Conservation (phyloP, 768 basidiomycete species). For the Termitomyces titanicus region DNA sequence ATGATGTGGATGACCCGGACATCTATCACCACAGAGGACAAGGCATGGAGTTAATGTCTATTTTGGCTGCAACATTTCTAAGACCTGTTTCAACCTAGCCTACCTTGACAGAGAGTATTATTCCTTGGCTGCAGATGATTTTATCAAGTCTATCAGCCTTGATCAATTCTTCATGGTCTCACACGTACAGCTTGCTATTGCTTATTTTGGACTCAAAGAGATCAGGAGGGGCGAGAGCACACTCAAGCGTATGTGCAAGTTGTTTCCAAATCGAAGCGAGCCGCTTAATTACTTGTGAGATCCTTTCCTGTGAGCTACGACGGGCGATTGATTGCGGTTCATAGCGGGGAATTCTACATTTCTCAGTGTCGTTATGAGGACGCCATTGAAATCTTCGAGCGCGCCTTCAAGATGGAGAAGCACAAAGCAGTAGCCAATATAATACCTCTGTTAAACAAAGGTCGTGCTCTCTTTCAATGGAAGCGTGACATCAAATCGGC, state of each 20-base stretch:
- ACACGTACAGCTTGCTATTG: constrained; percentile 94
- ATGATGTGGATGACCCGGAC: constrained; percentile 84
- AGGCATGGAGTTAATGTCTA: constrained; percentile 49
- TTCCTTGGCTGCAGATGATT: constrained; percentile 81
- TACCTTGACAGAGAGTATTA: constrained; percentile 86
- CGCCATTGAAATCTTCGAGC: constrained; percentile 89
- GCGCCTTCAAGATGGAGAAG: constrained; percentile 85
- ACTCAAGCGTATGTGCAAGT: constrained; percentile 78
- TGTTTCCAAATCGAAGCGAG: constrained; percentile 84
- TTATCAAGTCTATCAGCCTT: constrained; percentile 79
- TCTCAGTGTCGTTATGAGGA: constrained; percentile 88
- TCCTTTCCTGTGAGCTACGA: background rate
- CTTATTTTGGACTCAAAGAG: constrained; percentile 87
- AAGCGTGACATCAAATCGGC: constrained; percentile 83
- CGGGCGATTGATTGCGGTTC: background rate
- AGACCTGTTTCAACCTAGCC: constrained; percentile 56
- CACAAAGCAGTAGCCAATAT: constrained; percentile 74
- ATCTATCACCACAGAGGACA: constrained; percentile 99
- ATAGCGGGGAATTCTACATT: constrained; percentile 87
- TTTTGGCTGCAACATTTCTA: no score
- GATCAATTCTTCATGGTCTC: constrained; percentile 90
- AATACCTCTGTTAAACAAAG: constrained; percentile 93
- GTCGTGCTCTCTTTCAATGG: constrained; percentile 92
- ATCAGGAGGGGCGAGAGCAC: constrained; percentile 69
- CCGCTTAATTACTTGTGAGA: constrained; percentile 91